phyloP scores from a whole-genome alignment of 495 filamentous ascomycete genomes.

The Cenococcum geophilum region DNA sequence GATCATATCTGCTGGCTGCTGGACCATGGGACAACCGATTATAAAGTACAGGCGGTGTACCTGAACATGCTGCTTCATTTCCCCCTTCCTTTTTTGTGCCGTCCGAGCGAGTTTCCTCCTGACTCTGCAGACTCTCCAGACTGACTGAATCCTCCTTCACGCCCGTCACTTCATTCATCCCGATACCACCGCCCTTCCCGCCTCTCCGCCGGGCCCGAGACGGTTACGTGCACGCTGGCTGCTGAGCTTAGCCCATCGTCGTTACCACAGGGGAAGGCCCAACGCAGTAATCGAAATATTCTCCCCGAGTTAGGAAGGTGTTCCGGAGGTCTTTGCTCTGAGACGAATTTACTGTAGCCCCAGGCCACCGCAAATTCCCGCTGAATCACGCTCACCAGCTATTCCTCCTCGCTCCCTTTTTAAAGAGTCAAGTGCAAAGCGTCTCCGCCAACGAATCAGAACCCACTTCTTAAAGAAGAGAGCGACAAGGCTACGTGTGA shows the following conservation, averaged over 20 bases:
- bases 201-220: background rate
- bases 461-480: too few relatives aligned
- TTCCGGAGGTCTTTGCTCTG: background rate
- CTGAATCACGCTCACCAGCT: too few relatives aligned
- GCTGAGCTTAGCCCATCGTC: background rate
- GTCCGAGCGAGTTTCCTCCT: too few relatives aligned
- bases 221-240: background rate
- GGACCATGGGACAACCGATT: background rate
- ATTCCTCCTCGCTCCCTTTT: too few relatives aligned
- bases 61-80: background rate
- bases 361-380: background rate
- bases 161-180: background rate
- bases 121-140: too few relatives aligned
- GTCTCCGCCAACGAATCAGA: background rate
- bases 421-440: too few relatives aligned
- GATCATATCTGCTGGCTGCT: background rate
- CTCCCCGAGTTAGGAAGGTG: background rate
- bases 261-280: background rate
- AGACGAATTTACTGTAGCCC: background rate
- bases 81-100: background rate
- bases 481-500: background rate
- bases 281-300: background rate
- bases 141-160: background rate
- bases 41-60: conserved; percentile 3
- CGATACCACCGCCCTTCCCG: background rate